These are phyloP conservation scores for Solidago caesia DNA, from an alignment of 129 eudicot genomes.

Conservation along the genomic window DNA sequence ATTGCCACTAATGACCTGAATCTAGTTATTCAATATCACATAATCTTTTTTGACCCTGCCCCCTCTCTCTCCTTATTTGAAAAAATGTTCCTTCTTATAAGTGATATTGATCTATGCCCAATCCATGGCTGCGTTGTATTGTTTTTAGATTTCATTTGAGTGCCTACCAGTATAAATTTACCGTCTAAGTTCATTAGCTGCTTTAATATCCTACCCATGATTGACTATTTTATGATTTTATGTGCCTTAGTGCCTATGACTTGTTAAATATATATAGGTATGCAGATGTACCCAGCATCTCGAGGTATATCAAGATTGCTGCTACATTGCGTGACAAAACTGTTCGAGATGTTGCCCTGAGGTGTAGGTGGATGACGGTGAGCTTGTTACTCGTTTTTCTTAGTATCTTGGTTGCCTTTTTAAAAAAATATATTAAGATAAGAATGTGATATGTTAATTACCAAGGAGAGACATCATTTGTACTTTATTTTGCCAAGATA, in stretches of 20 bases:
- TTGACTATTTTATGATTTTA: constrained; percentile 2
- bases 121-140: too few relatives aligned
- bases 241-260: constrained; percentile 11
- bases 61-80: too few relatives aligned
- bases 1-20: neutral
- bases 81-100: too few relatives aligned
- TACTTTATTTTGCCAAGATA: neutral
- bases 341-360: constrained; percentile 93
- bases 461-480: neutral
- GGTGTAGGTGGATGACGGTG: constrained; percentile 93
- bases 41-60: too few relatives aligned
- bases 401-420: neutral
- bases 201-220: constrained; percentile 10
- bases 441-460: neutral
- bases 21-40: neutral
- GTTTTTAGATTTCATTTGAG: too few relatives aligned
- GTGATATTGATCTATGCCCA: too few relatives aligned
- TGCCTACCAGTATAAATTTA: too few relatives aligned
- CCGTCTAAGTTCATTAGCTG: neutral
- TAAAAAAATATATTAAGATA: neutral
- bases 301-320: constrained; percentile 84
- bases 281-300: constrained; percentile 69
- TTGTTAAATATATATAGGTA: constrained; percentile 37
- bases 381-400: constrained; percentile 34
- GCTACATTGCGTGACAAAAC: constrained; percentile 83